phyloP scores from a whole-genome alignment of 805 yeast species.

The Blastobotrys chiropterorum region DNA sequence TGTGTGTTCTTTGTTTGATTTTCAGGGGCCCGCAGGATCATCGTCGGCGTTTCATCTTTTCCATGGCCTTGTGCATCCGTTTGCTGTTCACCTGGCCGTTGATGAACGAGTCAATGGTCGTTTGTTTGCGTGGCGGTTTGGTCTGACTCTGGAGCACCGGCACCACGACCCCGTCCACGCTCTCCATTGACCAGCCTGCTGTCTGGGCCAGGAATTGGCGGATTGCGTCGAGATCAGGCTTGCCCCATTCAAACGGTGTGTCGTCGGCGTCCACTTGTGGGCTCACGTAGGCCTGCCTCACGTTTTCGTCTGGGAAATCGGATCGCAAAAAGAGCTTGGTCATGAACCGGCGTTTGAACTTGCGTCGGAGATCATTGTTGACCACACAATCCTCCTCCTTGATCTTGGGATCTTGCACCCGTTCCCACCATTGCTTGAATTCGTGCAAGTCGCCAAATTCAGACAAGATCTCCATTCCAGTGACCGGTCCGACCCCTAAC shows the following conservation, averaged over 20 bases:
- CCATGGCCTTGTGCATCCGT: slow-evolving; percentile 24
- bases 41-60: slow-evolving; percentile 4
- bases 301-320: slow-evolving; percentile 63
- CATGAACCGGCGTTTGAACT: slow-evolving; percentile 49
- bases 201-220: slow-evolving; percentile 60
- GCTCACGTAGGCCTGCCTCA: slow-evolving; percentile 62
- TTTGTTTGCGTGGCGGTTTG: slow-evolving; percentile 17
- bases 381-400: too few relatives aligned
- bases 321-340: slow-evolving; percentile 53
- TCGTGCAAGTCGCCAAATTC: slow-evolving; percentile 51
- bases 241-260: slow-evolving; percentile 83
- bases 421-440: slow-evolving; percentile 54
- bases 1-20: too few relatives aligned
- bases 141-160: slow-evolving; percentile 83
- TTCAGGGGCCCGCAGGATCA: background rate
- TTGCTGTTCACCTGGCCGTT: too few relatives aligned
- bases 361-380: slow-evolving; percentile 49
- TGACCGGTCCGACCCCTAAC: slow-evolving; percentile 90
- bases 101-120: background rate
- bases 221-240: slow-evolving; percentile 75
- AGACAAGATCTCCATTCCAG: slow-evolving; percentile 83
- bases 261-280: slow-evolving; percentile 84
- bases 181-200: slow-evolving; percentile 73
- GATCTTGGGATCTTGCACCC: slow-evolving; percentile 38
- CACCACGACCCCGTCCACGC: slow-evolving; percentile 73